These are phyloP conservation scores for Phascolomyces articulosus DNA, from an alignment of 371 early-diverging fungal species.

Conservation along the genomic window DNA sequence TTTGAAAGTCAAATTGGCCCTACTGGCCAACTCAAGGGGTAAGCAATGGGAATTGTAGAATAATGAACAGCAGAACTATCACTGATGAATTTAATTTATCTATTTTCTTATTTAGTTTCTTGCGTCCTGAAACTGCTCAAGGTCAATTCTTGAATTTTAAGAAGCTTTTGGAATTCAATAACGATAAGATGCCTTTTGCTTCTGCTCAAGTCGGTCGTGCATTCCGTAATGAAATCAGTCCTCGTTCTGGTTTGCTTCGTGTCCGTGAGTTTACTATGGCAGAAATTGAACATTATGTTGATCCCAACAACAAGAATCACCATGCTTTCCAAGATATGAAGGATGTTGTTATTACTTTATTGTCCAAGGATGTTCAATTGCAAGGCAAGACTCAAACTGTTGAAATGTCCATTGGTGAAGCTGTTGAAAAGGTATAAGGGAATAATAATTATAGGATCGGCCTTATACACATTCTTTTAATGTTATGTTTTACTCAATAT, in stretches of 20 bases:
- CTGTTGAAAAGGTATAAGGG: constrained; percentile 71
- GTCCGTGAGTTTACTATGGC: constrained; percentile 99
- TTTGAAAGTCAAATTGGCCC: constrained; percentile 99
- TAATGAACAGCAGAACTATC: background rate
- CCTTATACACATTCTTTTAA: no score
- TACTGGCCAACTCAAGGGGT: constrained; percentile 93
- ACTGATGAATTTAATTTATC: background rate
- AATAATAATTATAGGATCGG: no score
- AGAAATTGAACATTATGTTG: constrained; percentile 99
- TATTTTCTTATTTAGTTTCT: constrained; percentile 63
- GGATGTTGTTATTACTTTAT: constrained; percentile 75
- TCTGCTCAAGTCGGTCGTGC: constrained; percentile 98
- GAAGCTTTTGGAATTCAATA: constrained; percentile 96
- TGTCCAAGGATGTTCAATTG: constrained; percentile 82
- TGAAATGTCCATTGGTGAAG: constrained; percentile 91
- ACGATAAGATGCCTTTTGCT: constrained; percentile 99
- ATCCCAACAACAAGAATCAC: constrained; percentile 94
- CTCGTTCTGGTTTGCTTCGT: constrained; percentile 96
- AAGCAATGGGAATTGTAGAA: constrained; percentile 14
- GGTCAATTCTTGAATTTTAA: constrained; percentile 99
- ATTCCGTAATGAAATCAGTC: constrained; percentile 99
- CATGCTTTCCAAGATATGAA: constrained; percentile 88
- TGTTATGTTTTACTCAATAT: background rate
- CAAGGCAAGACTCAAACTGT: constrained; percentile 73
- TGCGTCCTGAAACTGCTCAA: constrained; percentile 99